Evolutionary conservation across 495 filamentous ascomycete species (phyloP), one percentile per base, ranked within the genome.

Genomic region (Podospora fimiseda): DNA sequence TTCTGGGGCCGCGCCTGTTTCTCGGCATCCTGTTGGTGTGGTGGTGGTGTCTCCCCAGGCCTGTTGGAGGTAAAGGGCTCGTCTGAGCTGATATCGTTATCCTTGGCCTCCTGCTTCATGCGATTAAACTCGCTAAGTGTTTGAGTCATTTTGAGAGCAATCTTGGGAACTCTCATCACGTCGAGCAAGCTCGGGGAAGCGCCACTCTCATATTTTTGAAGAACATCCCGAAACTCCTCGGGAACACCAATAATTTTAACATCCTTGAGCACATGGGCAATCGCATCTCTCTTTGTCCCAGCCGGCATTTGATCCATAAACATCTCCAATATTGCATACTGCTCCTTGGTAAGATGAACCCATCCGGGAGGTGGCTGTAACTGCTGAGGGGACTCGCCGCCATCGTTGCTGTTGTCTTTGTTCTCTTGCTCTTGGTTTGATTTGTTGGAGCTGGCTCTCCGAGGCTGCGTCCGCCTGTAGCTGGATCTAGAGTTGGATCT

Each of bases 171-270:
- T 47, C 51, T 72, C 40, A 77, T 72, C 50, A 74, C 74, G 51
- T 95, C 89, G 11, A 77, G 79, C 22, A 88, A 79, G 45, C 81
- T 74, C 18, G 87, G 58, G 48, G 77, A 77, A 11, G 77, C 75
- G 60, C 82, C 84, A 50, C 80, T 58, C 43, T 84, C 70, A 27
- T 20, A 9, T 60, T 85, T 91, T 9, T 36, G 37, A 8, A 70
- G 43, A 9, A 74, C 21, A 3, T 69, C 61, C n/a, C 58, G 19
- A 9, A 73, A 43, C 36, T 55, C 52, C 19, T 53, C 24, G 11
- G 71, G 71, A 3, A 60, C 55, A 2, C 71, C 71, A 7, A 47
- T 48, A 9, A 30, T 48, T 24, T 51, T 60, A 6, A 70, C 24
- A 0, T 40, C 23, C 1, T 63, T 24, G 6, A 63, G 3, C 1